Evolutionary conservation across 2,329 filamentous ascomycete species (phyloP).

Genomic region (Hawksworthiomyces lignivorus): DNA sequence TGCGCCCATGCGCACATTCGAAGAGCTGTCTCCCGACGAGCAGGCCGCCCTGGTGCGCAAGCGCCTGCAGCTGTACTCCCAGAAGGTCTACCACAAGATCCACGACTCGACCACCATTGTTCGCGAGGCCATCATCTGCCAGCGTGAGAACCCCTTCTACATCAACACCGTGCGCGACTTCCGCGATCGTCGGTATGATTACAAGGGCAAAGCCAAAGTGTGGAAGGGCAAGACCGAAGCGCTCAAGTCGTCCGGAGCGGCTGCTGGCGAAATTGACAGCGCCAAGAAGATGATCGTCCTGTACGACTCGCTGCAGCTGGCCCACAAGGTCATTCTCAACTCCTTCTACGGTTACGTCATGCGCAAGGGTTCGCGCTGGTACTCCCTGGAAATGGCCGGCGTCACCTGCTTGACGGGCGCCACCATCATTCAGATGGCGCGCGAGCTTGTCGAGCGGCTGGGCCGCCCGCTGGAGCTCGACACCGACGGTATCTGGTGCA

Average conservation of each 20-base stretch:
- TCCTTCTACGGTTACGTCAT: slow-evolving; percentile 99
- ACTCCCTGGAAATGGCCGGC: slow-evolving; percentile 98
- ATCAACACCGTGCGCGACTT: slow-evolving; percentile 95
- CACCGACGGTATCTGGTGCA: slow-evolving; percentile 99
- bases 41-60: slow-evolving; percentile 77
- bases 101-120: slow-evolving; percentile 89
- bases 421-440: slow-evolving; percentile 92
- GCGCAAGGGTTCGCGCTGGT: slow-evolving; percentile 98
- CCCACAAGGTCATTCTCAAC: slow-evolving; percentile 98
- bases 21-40: slow-evolving; percentile 74
- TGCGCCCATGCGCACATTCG: slow-evolving; percentile 64
- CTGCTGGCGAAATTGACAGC: slow-evolving; percentile 70
- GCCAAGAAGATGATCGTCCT: slow-evolving; percentile 98
- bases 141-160: slow-evolving; percentile 96
- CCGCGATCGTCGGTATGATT: slow-evolving; percentile 94
- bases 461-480: slow-evolving; percentile 90
- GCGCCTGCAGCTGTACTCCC: slow-evolving; percentile 83
- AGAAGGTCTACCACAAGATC: slow-evolving; percentile 99
- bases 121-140: slow-evolving; percentile 94
- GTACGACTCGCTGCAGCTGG: slow-evolving; percentile 91
- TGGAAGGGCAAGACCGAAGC: slow-evolving; percentile 96
- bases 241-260: slow-evolving; percentile 74
- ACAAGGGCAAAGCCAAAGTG: slow-evolving; percentile 95
- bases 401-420: slow-evolving; percentile 96
- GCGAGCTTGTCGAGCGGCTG: slow-evolving; percentile 86